Base-by-base conservation (phyloP, 75 land plant genomes). In the Larix kaempferi region DNA sequence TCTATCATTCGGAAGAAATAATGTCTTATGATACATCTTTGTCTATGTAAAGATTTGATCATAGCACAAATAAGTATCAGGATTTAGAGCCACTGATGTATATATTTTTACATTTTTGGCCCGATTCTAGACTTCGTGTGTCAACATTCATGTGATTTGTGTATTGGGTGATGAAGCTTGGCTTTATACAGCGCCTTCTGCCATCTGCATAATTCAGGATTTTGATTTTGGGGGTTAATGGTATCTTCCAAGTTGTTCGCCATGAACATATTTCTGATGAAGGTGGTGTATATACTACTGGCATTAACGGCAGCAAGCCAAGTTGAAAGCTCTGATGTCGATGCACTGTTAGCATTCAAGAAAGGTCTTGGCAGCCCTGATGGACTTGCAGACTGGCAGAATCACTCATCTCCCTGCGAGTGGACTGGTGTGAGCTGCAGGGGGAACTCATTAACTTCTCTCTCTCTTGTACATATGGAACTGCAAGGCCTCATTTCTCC, bases 61-160 rank as follows among this genome's bases (percentile, higher is more conserved):
- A 29, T 0, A 29, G 33, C 33, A 29, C 33, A 29, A 29, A 29
- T 29, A 29, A 29, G 33, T 29, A 29, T 29, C 33, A 29, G 33
- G 1, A 29, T 29, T 29, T 29, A 29, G 33, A 29, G 33, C 33
- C 33, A 29, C 33, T 29, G 33, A 29, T 29, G 1, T 29, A 29
- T 29, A 29, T 29, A 29, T 29, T 29, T 78, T 54, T 89, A 5
- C 77, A 88, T 22, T 85, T 81, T 67, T 90, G 90, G 78, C 85
- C 88, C 4, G 57, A 90, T 21, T 73, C 90, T 11, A 90, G 90
- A 29, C 33, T 29, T 0, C 1, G 0, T 29, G 52, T 10, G 12
- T 4, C 85, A 90, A 37, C 92, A 90, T 10, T 55, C 80, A 11
- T 29, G 82, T 79, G 64, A n/a, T 71, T 90, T 44, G 87, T 86